Conservation (phyloP, 2,329 filamentous ascomycete species). For the Neurospora sp. region DNA sequence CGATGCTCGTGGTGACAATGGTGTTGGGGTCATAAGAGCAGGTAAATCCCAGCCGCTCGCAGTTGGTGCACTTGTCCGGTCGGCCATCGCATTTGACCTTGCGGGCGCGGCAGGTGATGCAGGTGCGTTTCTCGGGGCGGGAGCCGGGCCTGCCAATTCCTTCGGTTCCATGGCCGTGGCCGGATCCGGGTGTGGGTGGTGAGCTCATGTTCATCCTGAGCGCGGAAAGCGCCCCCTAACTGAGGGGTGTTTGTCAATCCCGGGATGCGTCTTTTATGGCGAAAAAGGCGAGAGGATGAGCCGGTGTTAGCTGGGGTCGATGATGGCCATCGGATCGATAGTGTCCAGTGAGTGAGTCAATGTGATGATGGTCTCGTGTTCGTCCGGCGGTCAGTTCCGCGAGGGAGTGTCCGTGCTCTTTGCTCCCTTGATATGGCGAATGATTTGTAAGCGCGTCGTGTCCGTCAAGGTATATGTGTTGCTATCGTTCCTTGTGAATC, state of each 20-base stretch:
- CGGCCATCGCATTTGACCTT: constrained; percentile 50
- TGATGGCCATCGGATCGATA: neutral
- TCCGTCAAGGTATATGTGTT: neutral
- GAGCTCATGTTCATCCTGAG: neutral
- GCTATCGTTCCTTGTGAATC: neutral
- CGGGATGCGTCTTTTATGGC: neutral
- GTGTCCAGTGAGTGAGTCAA: neutral
- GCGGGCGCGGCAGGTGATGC: constrained; percentile 43
- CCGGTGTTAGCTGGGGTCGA: neutral
- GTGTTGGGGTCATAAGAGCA: constrained; percentile 45
- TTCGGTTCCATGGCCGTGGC: neutral
- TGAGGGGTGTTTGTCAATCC: neutral
- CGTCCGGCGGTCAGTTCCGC: neutral
- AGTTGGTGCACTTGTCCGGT: constrained; percentile 46
- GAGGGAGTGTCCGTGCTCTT: neutral
- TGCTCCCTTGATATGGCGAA: neutral
- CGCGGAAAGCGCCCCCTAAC: too few relatives aligned
- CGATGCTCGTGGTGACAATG: neutral
- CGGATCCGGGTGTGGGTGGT: neutral
- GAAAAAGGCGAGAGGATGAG: neutral
- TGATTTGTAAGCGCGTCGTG: neutral
- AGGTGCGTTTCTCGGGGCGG: constrained; percentile 25
- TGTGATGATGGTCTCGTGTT: neutral
- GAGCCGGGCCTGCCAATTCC: neutral
- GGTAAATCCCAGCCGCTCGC: constrained; percentile 46